A percentile compares a stretch with the other conserved stretches of the same genome.
Conservation (phyloP, 495 filamentous ascomycete species). For the Sphaerosporella brunnea region DNA sequence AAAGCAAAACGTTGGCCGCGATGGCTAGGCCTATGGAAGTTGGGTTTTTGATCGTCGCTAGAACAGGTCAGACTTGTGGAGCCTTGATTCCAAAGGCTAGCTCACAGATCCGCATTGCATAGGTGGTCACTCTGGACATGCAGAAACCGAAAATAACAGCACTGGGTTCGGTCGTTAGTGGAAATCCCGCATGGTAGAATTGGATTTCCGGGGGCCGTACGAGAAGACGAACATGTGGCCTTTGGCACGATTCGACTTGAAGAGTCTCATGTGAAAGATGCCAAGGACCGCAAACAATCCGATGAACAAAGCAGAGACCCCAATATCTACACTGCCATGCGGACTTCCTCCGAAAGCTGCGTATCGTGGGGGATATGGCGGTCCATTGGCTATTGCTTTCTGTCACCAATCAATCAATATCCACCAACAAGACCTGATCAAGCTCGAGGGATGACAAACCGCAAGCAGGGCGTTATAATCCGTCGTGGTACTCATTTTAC, state of each 20-base stretch:
- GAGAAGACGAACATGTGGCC: slow-evolving; percentile 51
- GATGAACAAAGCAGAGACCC: slow-evolving; percentile 44
- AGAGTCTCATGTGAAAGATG: slow-evolving; percentile 45
- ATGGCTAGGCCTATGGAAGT: slow-evolving; percentile 41
- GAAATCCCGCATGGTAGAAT: not conserved
- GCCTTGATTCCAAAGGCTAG: too few species aligned
- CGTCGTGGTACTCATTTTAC: too few species aligned
- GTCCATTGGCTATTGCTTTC: not conserved
- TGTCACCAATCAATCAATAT: too few species aligned
- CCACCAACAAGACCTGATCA: too few species aligned
- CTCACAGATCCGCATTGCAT: slow-evolving; percentile 38
- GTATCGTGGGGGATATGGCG: not conserved
- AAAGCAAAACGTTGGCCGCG: slow-evolving; percentile 54
- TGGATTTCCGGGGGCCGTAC: not conserved
- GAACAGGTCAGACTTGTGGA: too few species aligned
- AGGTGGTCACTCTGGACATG: slow-evolving; percentile 48
- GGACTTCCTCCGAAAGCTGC: slow-evolving; percentile 3
- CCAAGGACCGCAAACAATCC: slow-evolving; percentile 43
- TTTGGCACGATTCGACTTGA: slow-evolving; percentile 38
- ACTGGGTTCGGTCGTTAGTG: slow-evolving; percentile 32
- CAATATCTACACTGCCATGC: not conserved
- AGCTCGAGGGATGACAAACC: too few species aligned
- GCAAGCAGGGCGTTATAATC: too few species aligned
- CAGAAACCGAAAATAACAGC: slow-evolving; percentile 61
- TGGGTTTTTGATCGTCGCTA: slow-evolving; percentile 36